Base-by-base conservation (phyloP, 2,329 filamentous ascomycete genomes). In the Scortechinia acanthostroma region DNA sequence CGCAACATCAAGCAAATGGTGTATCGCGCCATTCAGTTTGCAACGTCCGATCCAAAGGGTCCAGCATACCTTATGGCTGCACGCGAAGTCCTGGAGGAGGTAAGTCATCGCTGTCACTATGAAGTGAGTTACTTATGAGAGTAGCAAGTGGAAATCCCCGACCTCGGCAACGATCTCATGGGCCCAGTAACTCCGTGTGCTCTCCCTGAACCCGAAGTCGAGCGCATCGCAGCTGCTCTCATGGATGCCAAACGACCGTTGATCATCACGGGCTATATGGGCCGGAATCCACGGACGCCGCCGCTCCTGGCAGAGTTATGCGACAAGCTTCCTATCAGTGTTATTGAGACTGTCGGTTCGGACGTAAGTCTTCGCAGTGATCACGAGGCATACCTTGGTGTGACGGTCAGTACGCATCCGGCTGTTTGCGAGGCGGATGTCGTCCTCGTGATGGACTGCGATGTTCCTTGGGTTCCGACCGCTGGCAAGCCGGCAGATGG, bases 391-490 rank as follows among this genome's bases (percentile, higher is more conserved):
- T 88, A 78, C 61, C 93, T 44, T 74, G 81, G 37, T 94, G 83
- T 53, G 88, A 88, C 2, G 72, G 76, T 2, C 86, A 95, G 44
- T 79, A 87, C 2, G 71, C 73, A 33, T n/a, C n/a, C n/a, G n/a
- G n/a, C n/a, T n/a, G 87, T 95, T 58, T 75, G 73, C 47, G 79
- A 79, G 0, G 88, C 91, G 0, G 91, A 96, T 59, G 77, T 89
- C 10, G 93, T 96, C 47, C 53, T 96, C 1, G 83, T 95, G 2
- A 58, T 95, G 21, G 86, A 96, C 61, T 93, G 89, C 51, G 91
- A 96, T 57, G 89, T 95, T 0, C 91, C 91, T 0, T 96, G 90
- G 89, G 90, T 96, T 45, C 82, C 84, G n/a, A 93, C 88, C 0
- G 78, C 80, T 15, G 80, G 77, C 60, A 69, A 69, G 50, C 80